These are phyloP conservation scores for Nemania sp. DNA, from an alignment of 2,329 filamentous ascomycete species.

Conservation along the genomic window DNA sequence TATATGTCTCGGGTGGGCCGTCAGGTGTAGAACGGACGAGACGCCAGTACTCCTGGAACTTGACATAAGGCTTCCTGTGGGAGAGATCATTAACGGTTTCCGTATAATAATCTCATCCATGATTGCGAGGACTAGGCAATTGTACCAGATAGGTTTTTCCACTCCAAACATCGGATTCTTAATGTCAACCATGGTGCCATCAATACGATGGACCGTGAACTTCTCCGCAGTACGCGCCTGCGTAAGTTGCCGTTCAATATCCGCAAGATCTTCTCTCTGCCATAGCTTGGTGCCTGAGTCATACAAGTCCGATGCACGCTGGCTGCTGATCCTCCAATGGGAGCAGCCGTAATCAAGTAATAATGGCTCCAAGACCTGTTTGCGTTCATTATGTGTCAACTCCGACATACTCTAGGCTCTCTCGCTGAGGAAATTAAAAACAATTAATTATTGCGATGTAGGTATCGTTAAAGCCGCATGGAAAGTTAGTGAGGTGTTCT, in stretches of 20 bases:
- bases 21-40: conserved; percentile 22
- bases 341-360: conserved; percentile 7
- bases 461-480: too few species aligned
- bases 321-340: conserved; percentile 4
- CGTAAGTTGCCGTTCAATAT: conserved; percentile 29
- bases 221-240: conserved; percentile 25
- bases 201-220: conserved; percentile 37
- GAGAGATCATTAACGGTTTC: conserved; percentile 5
- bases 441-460: too few species aligned
- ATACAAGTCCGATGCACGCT: conserved; percentile 10
- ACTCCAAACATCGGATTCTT: conserved; percentile 33
- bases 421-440: too few species aligned
- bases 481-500: too few species aligned
- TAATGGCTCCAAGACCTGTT: not conserved
- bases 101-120: conserved; percentile 6
- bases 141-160: conserved; percentile 34
- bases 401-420: not conserved
- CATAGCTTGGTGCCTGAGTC: conserved; percentile 7
- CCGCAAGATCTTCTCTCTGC: conserved; percentile 4
- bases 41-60: conserved; percentile 36
- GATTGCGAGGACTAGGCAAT: not conserved
- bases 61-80: conserved; percentile 32
- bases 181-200: conserved; percentile 31
- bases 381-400: not conserved
- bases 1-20: conserved; percentile 31